These are phyloP conservation scores for Geotrichum ghanense DNA, from an alignment of 805 yeast species.

Conservation along the genomic window DNA sequence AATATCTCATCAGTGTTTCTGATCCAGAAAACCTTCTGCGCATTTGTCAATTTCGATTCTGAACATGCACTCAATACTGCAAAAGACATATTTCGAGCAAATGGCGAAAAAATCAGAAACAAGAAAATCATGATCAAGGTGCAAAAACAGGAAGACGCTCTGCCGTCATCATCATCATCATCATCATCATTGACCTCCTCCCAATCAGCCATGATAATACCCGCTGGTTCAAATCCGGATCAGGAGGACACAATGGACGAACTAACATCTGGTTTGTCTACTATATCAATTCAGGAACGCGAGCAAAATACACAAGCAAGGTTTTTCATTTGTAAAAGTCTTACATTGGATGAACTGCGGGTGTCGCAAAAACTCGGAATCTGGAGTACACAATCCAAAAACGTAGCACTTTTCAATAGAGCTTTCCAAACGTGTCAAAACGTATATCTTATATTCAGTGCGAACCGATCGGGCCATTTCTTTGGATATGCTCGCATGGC, in stretches of 20 bases:
- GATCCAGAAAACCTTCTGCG: background rate
- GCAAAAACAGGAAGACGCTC: background rate
- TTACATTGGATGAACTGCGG: background rate
- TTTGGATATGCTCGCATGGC: background rate
- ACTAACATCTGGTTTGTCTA: background rate
- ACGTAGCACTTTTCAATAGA: background rate
- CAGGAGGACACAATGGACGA: no score
- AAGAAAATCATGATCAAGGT: background rate
- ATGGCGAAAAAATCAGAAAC: background rate
- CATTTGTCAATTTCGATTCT: background rate
- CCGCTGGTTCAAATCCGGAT: no score
- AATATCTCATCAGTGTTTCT: background rate
- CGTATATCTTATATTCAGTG: background rate
- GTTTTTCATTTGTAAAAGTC: background rate
- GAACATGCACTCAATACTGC: background rate
- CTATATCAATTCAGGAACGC: background rate
- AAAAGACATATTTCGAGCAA: background rate
- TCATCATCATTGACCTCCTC: background rate
- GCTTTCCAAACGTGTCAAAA: background rate
- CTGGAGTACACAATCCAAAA: conserved; percentile 1
- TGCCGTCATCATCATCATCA: background rate
- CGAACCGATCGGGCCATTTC: background rate
- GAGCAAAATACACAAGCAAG: background rate
- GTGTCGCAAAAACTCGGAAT: background rate
- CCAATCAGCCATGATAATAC: no score